Evolutionary conservation across 345 rosid species (phyloP).

Genomic region (Ceriops decandra): DNA sequence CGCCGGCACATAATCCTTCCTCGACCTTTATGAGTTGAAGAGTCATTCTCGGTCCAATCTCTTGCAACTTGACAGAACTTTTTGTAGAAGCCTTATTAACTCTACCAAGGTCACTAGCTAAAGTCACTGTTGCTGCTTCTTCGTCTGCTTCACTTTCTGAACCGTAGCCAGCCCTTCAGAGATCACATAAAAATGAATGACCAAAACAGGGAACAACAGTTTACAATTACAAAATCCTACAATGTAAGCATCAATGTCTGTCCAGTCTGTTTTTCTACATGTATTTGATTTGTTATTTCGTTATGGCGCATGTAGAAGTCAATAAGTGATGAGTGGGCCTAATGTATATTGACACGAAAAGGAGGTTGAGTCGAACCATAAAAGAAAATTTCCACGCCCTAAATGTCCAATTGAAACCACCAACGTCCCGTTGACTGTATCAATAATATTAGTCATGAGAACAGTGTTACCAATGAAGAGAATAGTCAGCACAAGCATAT

Average conservation of each 20-base stretch:
- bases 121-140: conserved; percentile 86
- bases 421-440: no score
- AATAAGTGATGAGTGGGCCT: no score
- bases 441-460: no score
- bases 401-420: no score
- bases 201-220: neutral
- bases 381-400: no score
- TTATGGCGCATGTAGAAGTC: neutral
- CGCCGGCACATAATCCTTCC: conserved; percentile 87
- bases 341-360: no score
- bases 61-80: conserved; percentile 88
- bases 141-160: conserved; percentile 97
- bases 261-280: neutral
- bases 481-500: no score
- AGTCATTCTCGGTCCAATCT: conserved; percentile 95
- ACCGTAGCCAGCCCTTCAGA: conserved; percentile 78
- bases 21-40: conserved; percentile 65
- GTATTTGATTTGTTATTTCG: neutral
- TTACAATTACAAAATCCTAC: neutral
- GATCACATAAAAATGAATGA: conserved; percentile 6
- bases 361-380: no score
- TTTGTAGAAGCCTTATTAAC: conserved; percentile 64
- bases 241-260: neutral
- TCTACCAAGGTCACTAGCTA: conserved; percentile 70
- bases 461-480: no score